Evolutionary conservation across 495 filamentous ascomycete species (phyloP).

Genomic region (Xylaria venustula): DNA sequence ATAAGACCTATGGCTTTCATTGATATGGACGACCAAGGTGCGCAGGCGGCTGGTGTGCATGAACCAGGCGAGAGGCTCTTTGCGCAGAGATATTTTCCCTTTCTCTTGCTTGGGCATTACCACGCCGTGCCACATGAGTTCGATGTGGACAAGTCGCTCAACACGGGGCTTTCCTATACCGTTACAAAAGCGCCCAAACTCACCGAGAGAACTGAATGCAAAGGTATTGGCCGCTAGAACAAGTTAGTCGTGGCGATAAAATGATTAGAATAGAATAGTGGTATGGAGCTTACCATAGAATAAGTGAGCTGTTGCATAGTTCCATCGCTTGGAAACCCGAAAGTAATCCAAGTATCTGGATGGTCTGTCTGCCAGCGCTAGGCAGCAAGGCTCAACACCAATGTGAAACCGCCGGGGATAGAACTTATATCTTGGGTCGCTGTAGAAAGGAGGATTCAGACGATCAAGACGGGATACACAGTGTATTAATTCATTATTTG

Average conservation of each 20-base stretch:
- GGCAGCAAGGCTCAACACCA: constrained; percentile 22
- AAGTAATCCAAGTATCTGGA: constrained; percentile 26
- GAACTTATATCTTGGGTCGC: not conserved
- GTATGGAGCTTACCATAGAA: constrained; percentile 33
- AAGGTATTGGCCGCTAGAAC: constrained; percentile 35
- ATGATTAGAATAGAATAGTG: too few species aligned
- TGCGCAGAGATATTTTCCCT: constrained; percentile 22
- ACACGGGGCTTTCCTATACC: constrained; percentile 32
- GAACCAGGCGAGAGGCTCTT: constrained; percentile 25
- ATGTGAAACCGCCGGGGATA: constrained; percentile 30
- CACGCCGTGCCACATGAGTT: constrained; percentile 31
- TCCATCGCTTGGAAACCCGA: constrained; percentile 32
- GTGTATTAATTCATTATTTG: constrained; percentile 31
- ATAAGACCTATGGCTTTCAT: constrained; percentile 22
- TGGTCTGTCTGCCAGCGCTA: constrained; percentile 24
- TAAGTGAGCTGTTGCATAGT: constrained; percentile 32
- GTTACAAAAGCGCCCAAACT: constrained; percentile 37
- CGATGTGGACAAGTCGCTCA: constrained; percentile 36
- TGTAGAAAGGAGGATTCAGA: constrained; percentile 20
- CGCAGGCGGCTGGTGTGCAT: constrained; percentile 29
- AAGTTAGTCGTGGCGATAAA: not conserved
- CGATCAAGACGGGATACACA: constrained; percentile 41
- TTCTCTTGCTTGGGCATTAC: constrained; percentile 16
- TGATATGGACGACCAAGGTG: constrained; percentile 35
- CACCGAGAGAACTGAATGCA: constrained; percentile 43